Base-by-base conservation (phyloP, 2,329 filamentous ascomycete genomes). In the Colletotrichum sp. region DNA sequence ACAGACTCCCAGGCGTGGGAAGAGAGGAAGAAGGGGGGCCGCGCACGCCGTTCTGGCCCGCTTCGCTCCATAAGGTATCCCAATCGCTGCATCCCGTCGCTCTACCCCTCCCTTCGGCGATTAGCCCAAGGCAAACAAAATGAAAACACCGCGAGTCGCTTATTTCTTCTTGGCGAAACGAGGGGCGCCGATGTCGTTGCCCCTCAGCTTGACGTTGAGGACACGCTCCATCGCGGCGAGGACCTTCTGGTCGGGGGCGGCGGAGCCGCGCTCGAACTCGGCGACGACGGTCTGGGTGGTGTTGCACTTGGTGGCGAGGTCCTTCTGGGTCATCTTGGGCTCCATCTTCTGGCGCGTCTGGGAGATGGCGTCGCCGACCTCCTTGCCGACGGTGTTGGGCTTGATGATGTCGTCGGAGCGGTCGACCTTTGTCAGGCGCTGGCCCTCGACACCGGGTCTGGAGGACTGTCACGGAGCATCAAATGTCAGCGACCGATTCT, bases 381-480 rank as follows among this genome's bases (percentile, higher is more conserved):
- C 90, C 82, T 91, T 90, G 84, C 96, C 95, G 75, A 98, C 90
- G 63, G 95, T 98, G 89, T 98, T 98, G 83, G 96, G 96, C 89
- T 98, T 98, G 87, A 98, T 94, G 87, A 98, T 98, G 85, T 98
- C 97, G 89, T 98, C 96, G 84, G 93, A 93, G 80, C 96, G 96
- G 90, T 98, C 97, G 86, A 99, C 96, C 90, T 98, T 98, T 80
- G 97, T 98, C 79, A 98, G 91, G 84, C 95, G 96, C 88, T 99
- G 97, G 81, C 97, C 97, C 87, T 98, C 96, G 79, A 89, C 90
- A 77, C 87, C 88, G 76, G 87, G 78, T 82, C 89, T 89, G 81
- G 88, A 86, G 78, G 88, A 83, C 87, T 90, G 79, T 52, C 4
- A 52, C n/a, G 70, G 44, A 8, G 13, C 27, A 48, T n/a, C 55